Evolutionary conservation across 2,329 filamentous ascomycete species (phyloP).

Genomic region (Ophiostoma novo-ulmi): DNA sequence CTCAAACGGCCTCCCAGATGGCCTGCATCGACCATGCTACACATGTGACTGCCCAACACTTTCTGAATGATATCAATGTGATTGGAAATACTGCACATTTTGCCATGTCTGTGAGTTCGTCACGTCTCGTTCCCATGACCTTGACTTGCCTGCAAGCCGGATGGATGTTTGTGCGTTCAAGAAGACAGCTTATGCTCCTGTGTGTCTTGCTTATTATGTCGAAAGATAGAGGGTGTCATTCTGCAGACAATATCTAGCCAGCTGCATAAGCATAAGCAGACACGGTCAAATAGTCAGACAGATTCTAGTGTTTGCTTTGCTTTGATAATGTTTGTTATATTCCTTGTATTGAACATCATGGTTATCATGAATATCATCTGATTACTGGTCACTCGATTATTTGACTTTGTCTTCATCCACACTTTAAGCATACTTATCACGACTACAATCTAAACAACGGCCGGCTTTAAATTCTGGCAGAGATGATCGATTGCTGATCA

Average conservation of each 20-base stretch:
- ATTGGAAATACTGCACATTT: background rate
- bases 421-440: background rate
- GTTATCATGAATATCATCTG: too few species aligned
- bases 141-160: background rate
- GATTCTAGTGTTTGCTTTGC: too few species aligned
- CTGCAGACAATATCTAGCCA: background rate
- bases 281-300: background rate
- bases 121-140: background rate
- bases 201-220: background rate
- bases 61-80: background rate
- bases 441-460: background rate
- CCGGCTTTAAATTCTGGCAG: conserved; percentile 2
- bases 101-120: background rate
- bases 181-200: background rate
- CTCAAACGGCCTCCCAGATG: too few species aligned
- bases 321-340: background rate
- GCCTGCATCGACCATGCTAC: background rate
- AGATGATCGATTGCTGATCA: conserved; percentile 12
- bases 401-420: background rate
- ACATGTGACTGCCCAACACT: background rate
- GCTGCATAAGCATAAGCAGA: background rate
- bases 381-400: background rate
- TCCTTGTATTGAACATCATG: background rate
- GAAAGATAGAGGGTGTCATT: background rate
- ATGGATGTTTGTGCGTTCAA: background rate